phyloP scores from a whole-genome alignment of 2,329 filamentous ascomycete genomes.

The Phaeophleospora eucalypticola region DNA sequence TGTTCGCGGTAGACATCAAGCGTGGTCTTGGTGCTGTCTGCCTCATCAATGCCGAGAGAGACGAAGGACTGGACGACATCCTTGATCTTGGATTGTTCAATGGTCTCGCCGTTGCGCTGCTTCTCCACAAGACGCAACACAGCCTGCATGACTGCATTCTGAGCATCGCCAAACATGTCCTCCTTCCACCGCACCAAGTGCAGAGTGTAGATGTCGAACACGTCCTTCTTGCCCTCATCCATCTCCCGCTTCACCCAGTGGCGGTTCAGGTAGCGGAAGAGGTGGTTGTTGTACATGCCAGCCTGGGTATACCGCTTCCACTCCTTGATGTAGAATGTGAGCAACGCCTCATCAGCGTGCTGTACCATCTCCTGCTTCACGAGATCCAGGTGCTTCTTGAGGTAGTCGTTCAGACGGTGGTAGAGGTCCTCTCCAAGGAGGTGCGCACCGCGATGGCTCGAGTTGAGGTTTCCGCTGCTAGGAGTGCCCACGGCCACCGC shows the following conservation, averaged over 20 bases:
- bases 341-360: conserved; percentile 83
- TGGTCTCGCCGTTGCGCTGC: conserved; percentile 94
- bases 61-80: conserved; percentile 94
- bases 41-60: conserved; percentile 87
- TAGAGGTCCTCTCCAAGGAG: conserved; percentile 95
- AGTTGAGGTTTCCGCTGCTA: conserved; percentile 39
- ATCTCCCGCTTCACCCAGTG: conserved; percentile 99
- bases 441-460: conserved; percentile 75
- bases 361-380: conserved; percentile 69
- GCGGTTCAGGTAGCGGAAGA: conserved; percentile 92
- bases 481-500: conserved; percentile 55
- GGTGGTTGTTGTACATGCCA: conserved; percentile 94
- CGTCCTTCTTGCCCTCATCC: conserved; percentile 96
- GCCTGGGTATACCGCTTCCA: conserved; percentile 95
- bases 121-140: conserved; percentile 95
- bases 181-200: conserved; percentile 94
- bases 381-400: conserved; percentile 68
- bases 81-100: conserved; percentile 95
- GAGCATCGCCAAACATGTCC: conserved; percentile 80
- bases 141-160: conserved; percentile 86
- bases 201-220: conserved; percentile 96
- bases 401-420: conserved; percentile 81
- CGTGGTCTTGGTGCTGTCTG: conserved; percentile 87
- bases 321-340: conserved; percentile 92
- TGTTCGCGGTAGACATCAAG: conserved; percentile 89